Base-by-base conservation (phyloP, 495 filamentous ascomycete genomes). In the Clohesyomyces aquaticus region DNA sequence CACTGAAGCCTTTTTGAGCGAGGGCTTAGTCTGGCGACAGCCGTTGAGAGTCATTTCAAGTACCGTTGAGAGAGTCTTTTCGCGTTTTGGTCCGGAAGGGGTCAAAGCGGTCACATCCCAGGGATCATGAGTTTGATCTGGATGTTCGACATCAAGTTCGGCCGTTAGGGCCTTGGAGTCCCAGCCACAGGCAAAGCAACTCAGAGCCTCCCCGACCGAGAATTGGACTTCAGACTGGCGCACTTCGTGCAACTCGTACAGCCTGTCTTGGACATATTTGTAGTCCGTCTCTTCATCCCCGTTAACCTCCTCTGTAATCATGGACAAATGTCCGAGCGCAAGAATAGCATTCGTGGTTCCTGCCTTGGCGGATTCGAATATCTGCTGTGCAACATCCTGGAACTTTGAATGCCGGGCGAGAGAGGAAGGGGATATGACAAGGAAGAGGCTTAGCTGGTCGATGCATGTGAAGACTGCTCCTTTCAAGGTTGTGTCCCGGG, bases 201-300 rank as follows among this genome's bases (percentile, higher is more conserved):
- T 84, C 54, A 96, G 78, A 12, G 94, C 91, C 69, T 95, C 92
- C 10, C 94, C 94, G 11, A 93, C 84, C 2, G 90, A 82, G 71
- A 98, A 96, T 61, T 96, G 93, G 9, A 89, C 80, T 70, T 96
- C 91, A 0, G 90, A 85, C 55, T 91, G 88, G 61, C 87, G 87
- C 25, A 92, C 85, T 66, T 93, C 91, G 70, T 94, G 90, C 14
- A 98, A 73, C 4, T 77, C 78, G 70, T 91, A 89, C 0, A 98
- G 74, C 28, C 81, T 85, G 42, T 81, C 74, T 28, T 89, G 59
- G 25, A 92, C 80, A 18, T 79, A 71, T 2, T 63, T 58, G 10
- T 85, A 61, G 10, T 74, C 64, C 19, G 67, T 56, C 0, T 60
- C 47, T 0, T 61, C 62, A 25, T 73, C 71, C 26, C 64, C 65